Conservation (phyloP, 148 eudicot genomes). For the Bassia scoparia region DNA sequence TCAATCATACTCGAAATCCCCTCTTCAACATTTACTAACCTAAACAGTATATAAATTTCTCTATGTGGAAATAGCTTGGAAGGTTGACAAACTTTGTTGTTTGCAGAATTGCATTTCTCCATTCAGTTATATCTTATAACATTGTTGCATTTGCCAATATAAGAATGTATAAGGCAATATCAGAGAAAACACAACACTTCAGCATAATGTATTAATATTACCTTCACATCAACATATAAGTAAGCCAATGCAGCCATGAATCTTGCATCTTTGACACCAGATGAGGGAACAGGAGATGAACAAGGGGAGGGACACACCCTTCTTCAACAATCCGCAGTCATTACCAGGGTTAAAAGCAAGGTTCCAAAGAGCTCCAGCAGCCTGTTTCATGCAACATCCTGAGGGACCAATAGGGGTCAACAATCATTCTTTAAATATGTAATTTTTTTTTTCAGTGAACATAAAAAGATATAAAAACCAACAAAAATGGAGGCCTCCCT, state of each 20-base stretch:
- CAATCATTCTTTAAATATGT: not conserved
- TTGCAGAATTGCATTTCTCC: not conserved
- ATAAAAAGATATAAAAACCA: not conserved
- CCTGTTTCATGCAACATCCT: slow-evolving; percentile 99
- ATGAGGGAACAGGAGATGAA: slow-evolving; percentile 77
- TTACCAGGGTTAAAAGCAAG: slow-evolving; percentile 90
- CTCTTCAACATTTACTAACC: not conserved
- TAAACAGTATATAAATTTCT: not conserved
- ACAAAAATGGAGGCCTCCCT: not conserved
- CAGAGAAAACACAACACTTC: not conserved
- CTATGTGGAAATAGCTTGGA: not conserved
- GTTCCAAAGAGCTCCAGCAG: slow-evolving; percentile 99
- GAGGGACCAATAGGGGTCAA: slow-evolving; percentile 11
- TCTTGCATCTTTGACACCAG: slow-evolving; percentile 91
- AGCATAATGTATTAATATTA: slow-evolving; percentile 17
- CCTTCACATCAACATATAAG: slow-evolving; percentile 99
- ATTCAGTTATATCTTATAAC: not conserved
- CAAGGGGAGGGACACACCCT: slow-evolving; percentile 89
- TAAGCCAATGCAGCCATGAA: slow-evolving; percentile 97
- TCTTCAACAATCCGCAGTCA: slow-evolving; percentile 87
- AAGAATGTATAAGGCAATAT: not conserved
- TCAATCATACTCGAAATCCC: not conserved
- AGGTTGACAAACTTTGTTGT: not conserved
- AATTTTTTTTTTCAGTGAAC: not conserved
- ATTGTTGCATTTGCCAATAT: not conserved